These are phyloP conservation scores for Aureobasidium subglaciale DNA, from an alignment of 2,329 filamentous ascomycete genomes.

Conservation along the genomic window DNA sequence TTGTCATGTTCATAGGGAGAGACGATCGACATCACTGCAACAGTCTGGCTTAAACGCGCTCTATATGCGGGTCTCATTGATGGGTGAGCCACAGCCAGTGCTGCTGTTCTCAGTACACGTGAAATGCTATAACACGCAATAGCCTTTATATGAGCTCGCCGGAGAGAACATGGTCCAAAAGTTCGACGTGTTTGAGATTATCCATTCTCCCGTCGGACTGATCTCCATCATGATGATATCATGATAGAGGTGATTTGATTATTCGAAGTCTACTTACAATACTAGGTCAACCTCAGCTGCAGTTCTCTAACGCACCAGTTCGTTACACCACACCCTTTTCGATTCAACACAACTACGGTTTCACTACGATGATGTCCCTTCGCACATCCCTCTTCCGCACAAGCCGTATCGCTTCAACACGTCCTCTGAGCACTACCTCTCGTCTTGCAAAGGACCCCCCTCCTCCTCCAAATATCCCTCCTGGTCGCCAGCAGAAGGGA, in stretches of 20 bases:
- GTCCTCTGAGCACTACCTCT: constrained; percentile 1
- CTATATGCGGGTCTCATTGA: background rate
- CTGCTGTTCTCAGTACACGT: too few species aligned
- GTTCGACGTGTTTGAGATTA: background rate
- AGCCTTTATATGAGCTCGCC: background rate
- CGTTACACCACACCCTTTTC: too few species aligned
- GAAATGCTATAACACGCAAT: background rate
- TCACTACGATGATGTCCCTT: background rate
- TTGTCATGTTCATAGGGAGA: background rate
- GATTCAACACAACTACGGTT: background rate
- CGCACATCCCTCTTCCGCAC: background rate
- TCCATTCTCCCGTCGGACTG: background rate
- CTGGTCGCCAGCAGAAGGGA: background rate
- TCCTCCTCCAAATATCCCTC: constrained; percentile 6
- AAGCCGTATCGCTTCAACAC: background rate
- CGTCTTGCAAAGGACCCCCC: background rate
- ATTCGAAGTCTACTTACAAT: background rate
- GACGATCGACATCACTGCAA: too few species aligned
- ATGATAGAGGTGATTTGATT: background rate
- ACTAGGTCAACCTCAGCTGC: background rate
- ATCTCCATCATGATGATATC: constrained; percentile 12
- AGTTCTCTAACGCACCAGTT: background rate
- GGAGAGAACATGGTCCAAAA: background rate
- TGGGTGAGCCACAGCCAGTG: background rate
- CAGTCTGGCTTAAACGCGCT: background rate